These are phyloP conservation scores for Fusarium tanahbumbuense DNA, from an alignment of 2,329 filamentous ascomycete genomes.

Conservation along the genomic window DNA sequence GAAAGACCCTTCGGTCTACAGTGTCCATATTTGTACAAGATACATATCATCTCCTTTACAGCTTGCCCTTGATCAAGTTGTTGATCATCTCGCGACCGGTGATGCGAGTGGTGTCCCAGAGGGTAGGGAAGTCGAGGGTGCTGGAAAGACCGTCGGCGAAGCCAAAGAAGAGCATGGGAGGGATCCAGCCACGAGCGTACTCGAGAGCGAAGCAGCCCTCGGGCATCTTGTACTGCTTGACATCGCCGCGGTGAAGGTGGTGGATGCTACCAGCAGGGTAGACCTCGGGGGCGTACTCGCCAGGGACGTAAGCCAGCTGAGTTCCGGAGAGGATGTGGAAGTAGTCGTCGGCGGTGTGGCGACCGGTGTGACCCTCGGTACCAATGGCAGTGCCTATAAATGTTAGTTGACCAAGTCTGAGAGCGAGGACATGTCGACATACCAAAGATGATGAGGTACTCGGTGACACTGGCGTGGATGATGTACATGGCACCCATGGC, in stretches of 20 bases:
- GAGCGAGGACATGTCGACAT: conserved; percentile 15
- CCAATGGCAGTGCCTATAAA: conserved; percentile 74
- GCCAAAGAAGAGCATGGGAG: conserved; percentile 91
- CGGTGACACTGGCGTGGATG: conserved; percentile 89
- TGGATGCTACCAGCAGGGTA: conserved; percentile 78
- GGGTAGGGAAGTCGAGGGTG: conserved; percentile 85
- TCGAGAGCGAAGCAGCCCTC: conserved; percentile 82
- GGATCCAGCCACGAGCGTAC: conserved; percentile 90
- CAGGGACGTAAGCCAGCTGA: conserved; percentile 79
- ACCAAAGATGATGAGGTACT: conserved; percentile 90
- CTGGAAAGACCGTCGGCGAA: conserved; percentile 83
- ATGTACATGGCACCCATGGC: conserved; percentile 95
- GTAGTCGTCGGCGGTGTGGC: conserved; percentile 93
- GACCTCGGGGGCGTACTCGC: conserved; percentile 73
- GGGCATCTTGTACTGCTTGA: conserved; percentile 88
- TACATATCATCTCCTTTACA: conserved; percentile 58
- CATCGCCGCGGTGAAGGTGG: conserved; percentile 75
- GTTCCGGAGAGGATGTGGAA: conserved; percentile 88
- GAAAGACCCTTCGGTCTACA: not conserved
- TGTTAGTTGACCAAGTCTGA: conserved; percentile 13
- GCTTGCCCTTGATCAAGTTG: conserved; percentile 78
- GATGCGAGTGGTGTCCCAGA: conserved; percentile 81
- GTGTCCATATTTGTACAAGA: not conserved
- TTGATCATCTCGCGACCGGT: conserved; percentile 81
- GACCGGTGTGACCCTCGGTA: conserved; percentile 88